A percentile compares a stretch with the other conserved stretches of the same genome.
Evolutionary conservation across 139 green algal species (phyloP).

Genomic region (Picocystis salinarum): DNA sequence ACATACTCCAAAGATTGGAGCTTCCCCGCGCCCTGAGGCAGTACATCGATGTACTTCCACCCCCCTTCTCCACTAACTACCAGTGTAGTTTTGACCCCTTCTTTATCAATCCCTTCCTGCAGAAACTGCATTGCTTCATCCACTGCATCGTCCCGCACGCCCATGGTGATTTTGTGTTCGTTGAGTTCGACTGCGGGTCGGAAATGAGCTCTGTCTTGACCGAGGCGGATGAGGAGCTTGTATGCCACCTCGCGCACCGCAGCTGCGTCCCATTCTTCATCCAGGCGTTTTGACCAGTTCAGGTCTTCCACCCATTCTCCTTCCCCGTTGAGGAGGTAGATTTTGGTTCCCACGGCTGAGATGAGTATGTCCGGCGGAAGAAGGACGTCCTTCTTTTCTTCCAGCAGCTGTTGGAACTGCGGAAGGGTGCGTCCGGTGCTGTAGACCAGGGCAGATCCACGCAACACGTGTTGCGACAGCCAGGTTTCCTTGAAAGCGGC

Average conservation of each 20-base stretch:
- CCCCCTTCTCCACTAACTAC: constrained; percentile 49
- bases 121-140: constrained; percentile 17
- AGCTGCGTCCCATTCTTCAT: constrained; percentile 51
- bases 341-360: constrained; percentile 72
- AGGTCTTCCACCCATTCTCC: constrained; percentile 53
- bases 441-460: constrained; percentile 53
- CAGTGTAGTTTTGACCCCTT: constrained; percentile 11
- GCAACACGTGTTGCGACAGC: constrained; percentile 19
- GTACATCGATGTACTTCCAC: constrained; percentile 70
- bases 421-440: constrained; percentile 57
- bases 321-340: constrained; percentile 18
- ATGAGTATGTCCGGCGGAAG: constrained; percentile 62
- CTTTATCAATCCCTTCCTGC: constrained; percentile 6
- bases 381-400: constrained; percentile 39
- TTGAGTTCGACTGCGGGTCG: constrained; percentile 9
- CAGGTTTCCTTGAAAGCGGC: constrained; percentile 32
- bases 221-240: constrained; percentile 14
- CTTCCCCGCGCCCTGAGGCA: constrained; percentile 54
- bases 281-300: constrained; percentile 40
- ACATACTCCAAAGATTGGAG: constrained; percentile 61
- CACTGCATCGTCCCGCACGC: constrained; percentile 26
- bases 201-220: constrained; percentile 10
- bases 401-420: constrained; percentile 48
- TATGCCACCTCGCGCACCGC: constrained; percentile 8
- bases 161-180: constrained; percentile 54